Base-by-base conservation (phyloP, 2,329 filamentous ascomycete genomes). In the Fusarium gaditjirri region DNA sequence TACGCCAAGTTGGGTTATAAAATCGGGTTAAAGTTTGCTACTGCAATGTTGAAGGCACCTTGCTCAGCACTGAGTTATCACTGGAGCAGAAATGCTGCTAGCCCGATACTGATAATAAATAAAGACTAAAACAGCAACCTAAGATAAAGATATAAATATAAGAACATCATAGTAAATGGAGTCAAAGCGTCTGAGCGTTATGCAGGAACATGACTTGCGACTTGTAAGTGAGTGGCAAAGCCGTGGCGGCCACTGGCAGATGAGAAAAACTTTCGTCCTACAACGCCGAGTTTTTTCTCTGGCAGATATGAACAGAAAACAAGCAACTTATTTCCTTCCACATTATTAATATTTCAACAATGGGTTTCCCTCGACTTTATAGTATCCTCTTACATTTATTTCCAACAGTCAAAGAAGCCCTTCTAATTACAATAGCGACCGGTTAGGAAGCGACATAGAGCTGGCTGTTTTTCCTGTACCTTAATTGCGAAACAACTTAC, bases 161-260 rank as follows among this genome's bases (percentile, higher is more conserved):
- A n/a, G 7, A 23, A 42, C 21, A 13, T 14, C n/a, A 12, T n/a
- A 41, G 21, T 19, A 44, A 6, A 27, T 5, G 25, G 17, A 29
- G 11, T 46, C 27, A 3, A 29, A 50, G 33, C 10, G 25, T 17
- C 27, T 13, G 49, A 27, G 6, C 13, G 23, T 25, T n/a, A 39
- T 53, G 49, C 23, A 12, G 13, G 23, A 39, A 53, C 49, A 27
- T 38, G 49, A 39, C 33, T 53, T 53, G 23, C 38, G n/a, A 38
- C 33, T 52, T 52, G 19, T 53, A 39, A 39, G 49, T 53, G 23
- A 53, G 33, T 53, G 49, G 33, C 49, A 53, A 53, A 53, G 19
- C 33, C 19, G 49, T 39, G 33, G 49, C 49, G 16, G 33, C 33
- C 49, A 39, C 31, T 53, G 33, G 33, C 33, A 39, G 35, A 38